These are phyloP conservation scores for Niebla homalea DNA, from an alignment of 495 filamentous ascomycete genomes.

Conservation along the genomic window DNA sequence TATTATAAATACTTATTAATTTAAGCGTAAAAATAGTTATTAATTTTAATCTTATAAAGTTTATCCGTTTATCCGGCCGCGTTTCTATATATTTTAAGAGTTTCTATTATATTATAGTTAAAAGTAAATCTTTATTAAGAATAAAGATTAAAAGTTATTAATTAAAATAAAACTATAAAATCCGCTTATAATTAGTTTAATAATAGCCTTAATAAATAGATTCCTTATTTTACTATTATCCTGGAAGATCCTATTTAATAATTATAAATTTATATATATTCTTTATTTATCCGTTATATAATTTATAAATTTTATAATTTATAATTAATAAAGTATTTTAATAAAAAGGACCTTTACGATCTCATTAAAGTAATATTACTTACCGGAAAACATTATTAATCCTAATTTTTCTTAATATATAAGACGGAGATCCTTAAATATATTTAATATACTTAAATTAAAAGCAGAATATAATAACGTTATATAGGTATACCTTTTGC, in stretches of 20 bases:
- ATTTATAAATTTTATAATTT: slow-evolving; percentile 7
- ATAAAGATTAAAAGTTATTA: too few relatives aligned
- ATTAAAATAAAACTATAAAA: background rate
- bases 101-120: too few relatives aligned
- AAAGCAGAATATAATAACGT: too few relatives aligned
- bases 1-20: slow-evolving; percentile 5
- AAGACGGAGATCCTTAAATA: background rate
- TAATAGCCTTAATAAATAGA: background rate
- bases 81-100: too few relatives aligned
- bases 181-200: background rate
- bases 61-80: too few relatives aligned
- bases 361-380: slow-evolving; percentile 1
- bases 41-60: background rate
- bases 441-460: too few relatives aligned
- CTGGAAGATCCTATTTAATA: background rate
- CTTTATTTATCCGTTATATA: background rate
- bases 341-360: background rate
- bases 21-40: slow-evolving; percentile 2
- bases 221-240: slow-evolving; percentile 5
- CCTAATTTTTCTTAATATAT: background rate
- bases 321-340: slow-evolving; percentile 1
- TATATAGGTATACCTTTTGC: too few relatives aligned
- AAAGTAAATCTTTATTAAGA: too few relatives aligned
- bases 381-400: background rate
- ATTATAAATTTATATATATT: slow-evolving; percentile 8